Percentiles rank a stretch among this genome's conserved stretches.
Evolutionary conservation across 164 flowering plant genomes (phyloP).

Genomic region (Paratinospora sagittata): DNA sequence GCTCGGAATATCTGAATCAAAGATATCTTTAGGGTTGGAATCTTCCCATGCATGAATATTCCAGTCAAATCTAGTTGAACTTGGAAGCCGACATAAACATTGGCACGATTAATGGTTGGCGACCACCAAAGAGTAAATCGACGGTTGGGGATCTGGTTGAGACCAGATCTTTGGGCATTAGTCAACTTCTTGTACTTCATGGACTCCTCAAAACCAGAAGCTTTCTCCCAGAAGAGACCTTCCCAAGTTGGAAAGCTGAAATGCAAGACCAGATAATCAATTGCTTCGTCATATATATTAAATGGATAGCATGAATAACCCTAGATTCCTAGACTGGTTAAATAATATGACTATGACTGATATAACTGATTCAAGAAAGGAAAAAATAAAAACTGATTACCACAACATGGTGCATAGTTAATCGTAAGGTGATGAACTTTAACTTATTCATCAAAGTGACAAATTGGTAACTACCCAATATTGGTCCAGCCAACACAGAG

Average conservation of each 20-base stretch:
- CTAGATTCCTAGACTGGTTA: not conserved
- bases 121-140: conserved; percentile 99
- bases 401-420: not conserved
- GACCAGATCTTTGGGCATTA: conserved; percentile 99
- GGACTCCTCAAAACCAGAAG: conserved; percentile 99
- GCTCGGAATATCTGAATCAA: conserved; percentile 97
- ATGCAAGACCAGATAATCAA: conserved; percentile 11
- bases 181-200: conserved; percentile 99
- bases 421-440: not conserved
- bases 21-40: conserved; percentile 96
- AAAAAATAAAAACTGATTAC: not conserved
- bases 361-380: not conserved
- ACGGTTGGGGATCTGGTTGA: conserved; percentile 96
- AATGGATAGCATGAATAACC: not conserved
- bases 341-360: not conserved
- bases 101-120: conserved; percentile 93
- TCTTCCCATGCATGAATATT: conserved; percentile 99
- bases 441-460: not conserved
- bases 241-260: conserved; percentile 99
- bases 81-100: conserved; percentile 99
- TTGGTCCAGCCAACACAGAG: not conserved
- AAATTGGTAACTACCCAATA: not conserved
- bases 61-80: conserved; percentile 97
- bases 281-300: not conserved
- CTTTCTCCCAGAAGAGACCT: conserved; percentile 99